Base-by-base conservation (phyloP, 768 basidiomycete genomes). In the Porphyrellus cyaneotinctus region DNA sequence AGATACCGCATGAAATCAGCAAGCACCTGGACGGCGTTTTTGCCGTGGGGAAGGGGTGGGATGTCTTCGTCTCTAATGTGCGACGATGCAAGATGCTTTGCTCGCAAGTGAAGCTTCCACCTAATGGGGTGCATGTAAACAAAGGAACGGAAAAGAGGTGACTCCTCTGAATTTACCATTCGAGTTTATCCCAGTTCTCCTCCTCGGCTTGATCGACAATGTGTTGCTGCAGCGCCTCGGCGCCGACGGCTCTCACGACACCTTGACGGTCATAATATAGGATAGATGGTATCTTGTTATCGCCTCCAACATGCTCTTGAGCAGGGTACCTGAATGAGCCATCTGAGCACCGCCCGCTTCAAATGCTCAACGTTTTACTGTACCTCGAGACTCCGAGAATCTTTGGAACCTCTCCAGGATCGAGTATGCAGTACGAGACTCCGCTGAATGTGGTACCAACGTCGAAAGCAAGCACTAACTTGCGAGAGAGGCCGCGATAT, bases 211-310 rank as follows among this genome's bases (percentile, higher is more conserved):
- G 38, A 2, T 52, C 45, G 2, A 52, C 22, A 23, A 52, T 42
- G 11, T 52, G 45, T 11, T 47, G 45, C 39, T 47, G 46, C 9
- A 42, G 17, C 5, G 39, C 46, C 32, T 78, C 78, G 0, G 76
- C 77, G 0, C 79, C 79, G 7, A 73, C 63, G 0, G 77, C 79
- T 36, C 60, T 69, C 3, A 74, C 64, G 0, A 37, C 24, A 2
- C 76, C 78, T 23, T 66, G 53, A 13, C 58, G 51, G 52, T 78
- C 78, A 53, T 81, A 81, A 51, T 75, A 77, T 11, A 81, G 51
- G 31, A 78, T 65, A 1, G 77, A 75, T 0, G 76, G 79, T 35
- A 81, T 76, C 52, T 79, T 81, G 23, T 71, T 73, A 49, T 78
- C 74, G 9, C 75, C 74, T 4, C 74, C 74, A 17, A 72, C 64